Conservation (phyloP, 2,329 filamentous ascomycete genomes). For the Ceratocystis smalleyi region DNA sequence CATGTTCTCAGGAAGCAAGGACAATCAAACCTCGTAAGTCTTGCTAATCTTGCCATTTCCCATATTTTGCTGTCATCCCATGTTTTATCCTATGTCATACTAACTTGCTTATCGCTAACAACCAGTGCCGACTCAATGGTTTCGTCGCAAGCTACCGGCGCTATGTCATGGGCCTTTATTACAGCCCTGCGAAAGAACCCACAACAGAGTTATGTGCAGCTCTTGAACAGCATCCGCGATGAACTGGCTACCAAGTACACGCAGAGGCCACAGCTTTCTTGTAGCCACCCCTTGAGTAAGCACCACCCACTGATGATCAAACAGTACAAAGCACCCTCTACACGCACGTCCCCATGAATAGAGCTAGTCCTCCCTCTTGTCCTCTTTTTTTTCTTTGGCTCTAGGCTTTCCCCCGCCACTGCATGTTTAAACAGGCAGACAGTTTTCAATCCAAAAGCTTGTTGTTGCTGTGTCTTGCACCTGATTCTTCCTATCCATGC, state of each 20-base stretch:
- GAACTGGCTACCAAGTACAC: constrained; percentile 75
- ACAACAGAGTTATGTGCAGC: constrained; percentile 92
- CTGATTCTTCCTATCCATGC: neutral
- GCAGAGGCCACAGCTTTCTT: constrained; percentile 93
- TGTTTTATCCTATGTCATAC: neutral
- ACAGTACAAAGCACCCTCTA: constrained; percentile 15
- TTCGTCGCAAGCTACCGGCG: constrained; percentile 76
- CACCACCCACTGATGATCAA: constrained; percentile 18
- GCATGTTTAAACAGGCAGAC: neutral
- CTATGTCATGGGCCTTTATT: constrained; percentile 98
- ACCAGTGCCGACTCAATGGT: constrained; percentile 81
- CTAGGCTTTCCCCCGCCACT: neutral
- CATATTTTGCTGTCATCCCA: neutral
- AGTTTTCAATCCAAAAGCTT: neutral
- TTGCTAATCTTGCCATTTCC: constrained; percentile 20
- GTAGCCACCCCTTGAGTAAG: constrained; percentile 90
- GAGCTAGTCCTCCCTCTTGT: neutral
- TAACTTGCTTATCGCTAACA: no score
- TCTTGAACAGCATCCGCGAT: constrained; percentile 91
- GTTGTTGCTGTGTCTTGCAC: neutral
- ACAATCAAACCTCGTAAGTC: constrained; percentile 80
- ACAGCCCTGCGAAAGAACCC: constrained; percentile 87
- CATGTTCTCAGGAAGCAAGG: constrained; percentile 96
- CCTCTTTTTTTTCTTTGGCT: neutral
- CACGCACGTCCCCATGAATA: neutral